These are phyloP conservation scores for Arabidopsis thaliana DNA, from an alignment of 345 rosid genomes.

Conservation along the genomic window TAIR10.1 NC_003070.9:23091001-23091500, in stretches of 20 bases:
- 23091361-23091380: constrained; percentile 81
- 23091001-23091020: constrained; percentile 98
- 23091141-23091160: constrained; percentile 98
- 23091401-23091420: constrained; percentile 88
- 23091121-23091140: constrained; percentile 99
- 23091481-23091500: constrained; percentile 43
- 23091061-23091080: constrained; percentile 96
- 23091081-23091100: constrained; percentile 93
- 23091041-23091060: constrained; percentile 93
- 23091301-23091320: constrained; percentile 86
- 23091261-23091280: constrained; percentile 89
- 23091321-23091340: constrained; percentile 89
- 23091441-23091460: constrained; percentile 66
- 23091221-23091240: background rate
- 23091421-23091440: constrained; percentile 66
- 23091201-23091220: background rate
- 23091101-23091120: constrained; percentile 98
- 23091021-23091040: constrained; percentile 99
- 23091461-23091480: constrained; percentile 81
- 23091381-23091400: constrained; percentile 82
- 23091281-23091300: constrained; percentile 91
- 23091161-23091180: constrained; percentile 95
- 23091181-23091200: background rate
- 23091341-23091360: constrained; percentile 89
- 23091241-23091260: constrained; percentile 45